Percentiles rank a stretch among this genome's conserved stretches.
Conservation (phyloP, 2,329 filamentous ascomycete species). For the Aspergillus felis region DNA sequence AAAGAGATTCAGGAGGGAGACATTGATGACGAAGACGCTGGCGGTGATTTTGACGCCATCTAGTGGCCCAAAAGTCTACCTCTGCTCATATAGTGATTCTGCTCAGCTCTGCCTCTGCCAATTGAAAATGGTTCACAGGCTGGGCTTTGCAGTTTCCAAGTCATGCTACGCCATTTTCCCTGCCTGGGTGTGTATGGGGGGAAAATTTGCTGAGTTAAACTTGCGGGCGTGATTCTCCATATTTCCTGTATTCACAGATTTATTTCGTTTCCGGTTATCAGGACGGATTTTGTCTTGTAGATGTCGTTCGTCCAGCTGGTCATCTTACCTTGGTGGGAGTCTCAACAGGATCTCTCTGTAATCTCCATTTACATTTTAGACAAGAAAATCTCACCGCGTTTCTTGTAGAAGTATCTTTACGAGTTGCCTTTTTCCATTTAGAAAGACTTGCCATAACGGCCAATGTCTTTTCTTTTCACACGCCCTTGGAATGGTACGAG, state of each 20-base stretch:
- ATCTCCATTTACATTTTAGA: conserved; percentile 12
- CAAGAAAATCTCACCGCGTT: conserved; percentile 6
- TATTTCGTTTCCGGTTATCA: conserved; percentile 13
- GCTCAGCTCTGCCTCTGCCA: conserved; percentile 13
- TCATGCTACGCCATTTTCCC: conserved; percentile 25
- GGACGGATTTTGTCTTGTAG: conserved; percentile 11
- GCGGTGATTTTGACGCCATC: conserved; percentile 93
- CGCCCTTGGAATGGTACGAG: neutral
- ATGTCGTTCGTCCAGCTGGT: conserved; percentile 9
- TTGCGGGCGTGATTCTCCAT: conserved; percentile 23
- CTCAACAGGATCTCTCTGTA: conserved; percentile 8
- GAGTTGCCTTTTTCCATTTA: neutral
- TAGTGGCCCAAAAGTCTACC: conserved; percentile 45
- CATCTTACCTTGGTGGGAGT: conserved; percentile 8
- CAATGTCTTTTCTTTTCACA: neutral
- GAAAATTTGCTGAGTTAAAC: conserved; percentile 22
- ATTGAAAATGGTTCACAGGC: conserved; percentile 3
- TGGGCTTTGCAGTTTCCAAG: conserved; percentile 23
- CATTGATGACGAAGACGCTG: conserved; percentile 92
- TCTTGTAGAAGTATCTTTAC: neutral
- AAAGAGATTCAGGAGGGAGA: conserved; percentile 99
- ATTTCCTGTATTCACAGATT: conserved; percentile 24
- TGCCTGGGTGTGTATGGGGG: conserved; percentile 25
- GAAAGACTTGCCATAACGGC: neutral
- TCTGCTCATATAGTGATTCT: conserved; percentile 19